Percentiles rank a stretch among this genome's conserved stretches.
phyloP scores from a whole-genome alignment of 176 grass and related monocot species.

The Carex scoparia region DNA sequence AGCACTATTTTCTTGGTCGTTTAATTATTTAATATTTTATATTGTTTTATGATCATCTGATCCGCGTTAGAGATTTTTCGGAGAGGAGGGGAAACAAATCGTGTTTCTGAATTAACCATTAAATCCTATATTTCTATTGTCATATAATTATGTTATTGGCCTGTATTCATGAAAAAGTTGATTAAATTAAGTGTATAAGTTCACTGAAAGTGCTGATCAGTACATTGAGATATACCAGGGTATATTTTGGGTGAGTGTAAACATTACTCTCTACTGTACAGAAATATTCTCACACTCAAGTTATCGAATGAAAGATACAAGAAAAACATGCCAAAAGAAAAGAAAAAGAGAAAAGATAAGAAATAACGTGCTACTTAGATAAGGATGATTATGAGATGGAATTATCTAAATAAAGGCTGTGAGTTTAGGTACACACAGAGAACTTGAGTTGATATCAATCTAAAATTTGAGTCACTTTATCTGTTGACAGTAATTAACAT shows the following conservation, averaged over 20 bases:
- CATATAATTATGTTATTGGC: background rate
- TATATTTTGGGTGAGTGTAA: background rate
- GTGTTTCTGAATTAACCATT: background rate
- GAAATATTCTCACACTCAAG: background rate
- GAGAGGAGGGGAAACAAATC: too few relatives aligned
- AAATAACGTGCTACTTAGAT: background rate
- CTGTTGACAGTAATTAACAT: background rate
- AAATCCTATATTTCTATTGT: background rate
- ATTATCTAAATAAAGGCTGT: background rate
- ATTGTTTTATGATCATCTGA: too few relatives aligned
- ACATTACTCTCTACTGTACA: background rate
- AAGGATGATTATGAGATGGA: slow-evolving; percentile 9
- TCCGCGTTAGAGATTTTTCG: too few relatives aligned
- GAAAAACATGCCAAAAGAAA: background rate
- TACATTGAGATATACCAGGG: background rate
- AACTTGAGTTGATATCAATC: background rate
- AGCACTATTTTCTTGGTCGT: too few relatives aligned
- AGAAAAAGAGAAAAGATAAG: background rate
- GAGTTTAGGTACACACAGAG: background rate
- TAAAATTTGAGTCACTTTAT: background rate
- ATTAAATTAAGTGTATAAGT: background rate
- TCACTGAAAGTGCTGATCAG: background rate
- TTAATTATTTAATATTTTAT: too few relatives aligned
- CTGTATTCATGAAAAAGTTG: background rate
- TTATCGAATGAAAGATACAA: background rate